These are phyloP conservation scores for Exophiala aquamarina DNA, from an alignment of 2,329 filamentous ascomycete genomes.

Conservation along the genomic window DNA sequence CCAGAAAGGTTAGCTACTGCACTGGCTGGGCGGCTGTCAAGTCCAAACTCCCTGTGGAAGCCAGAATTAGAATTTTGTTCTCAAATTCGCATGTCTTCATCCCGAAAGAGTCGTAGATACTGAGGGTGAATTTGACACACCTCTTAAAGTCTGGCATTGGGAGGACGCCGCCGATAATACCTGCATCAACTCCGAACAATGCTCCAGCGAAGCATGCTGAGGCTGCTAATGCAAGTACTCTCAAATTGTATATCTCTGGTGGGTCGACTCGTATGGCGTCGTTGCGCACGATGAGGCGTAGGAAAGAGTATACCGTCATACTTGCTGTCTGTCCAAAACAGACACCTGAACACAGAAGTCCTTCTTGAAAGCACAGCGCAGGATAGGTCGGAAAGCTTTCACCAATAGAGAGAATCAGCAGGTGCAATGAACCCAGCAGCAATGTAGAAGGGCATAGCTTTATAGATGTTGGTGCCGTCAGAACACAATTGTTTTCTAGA, in stretches of 20 bases:
- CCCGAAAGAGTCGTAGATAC: too few species aligned
- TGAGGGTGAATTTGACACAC: neutral
- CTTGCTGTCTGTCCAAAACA: neutral
- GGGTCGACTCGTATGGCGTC: slow-evolving; percentile 69
- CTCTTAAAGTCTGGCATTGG: slow-evolving; percentile 12
- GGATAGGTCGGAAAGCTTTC: too few species aligned
- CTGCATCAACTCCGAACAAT: slow-evolving; percentile 66
- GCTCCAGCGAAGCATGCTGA: slow-evolving; percentile 69
- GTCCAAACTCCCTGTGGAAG: slow-evolving; percentile 51
- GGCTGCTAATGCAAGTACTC: slow-evolving; percentile 63
- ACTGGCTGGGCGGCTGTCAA: slow-evolving; percentile 42
- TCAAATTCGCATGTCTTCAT: too few species aligned
- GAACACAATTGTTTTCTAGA: too few species aligned
- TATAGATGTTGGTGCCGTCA: too few species aligned
- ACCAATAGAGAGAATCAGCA: too few species aligned
- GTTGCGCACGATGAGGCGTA: slow-evolving; percentile 24
- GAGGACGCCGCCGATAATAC: slow-evolving; percentile 62
- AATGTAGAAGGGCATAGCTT: too few species aligned
- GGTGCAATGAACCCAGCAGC: too few species aligned
- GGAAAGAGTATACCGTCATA: slow-evolving; percentile 2
- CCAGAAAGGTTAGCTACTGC: slow-evolving; percentile 57
- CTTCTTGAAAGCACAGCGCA: too few species aligned
- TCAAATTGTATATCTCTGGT: slow-evolving; percentile 68
- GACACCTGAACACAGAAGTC: too few species aligned
- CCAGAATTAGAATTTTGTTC: slow-evolving; percentile 17